Evolutionary conservation across 2,329 filamentous ascomycete genomes (phyloP), one percentile per base, ranked within the genome.

Genomic region (Fusarium guadeloupense): DNA sequence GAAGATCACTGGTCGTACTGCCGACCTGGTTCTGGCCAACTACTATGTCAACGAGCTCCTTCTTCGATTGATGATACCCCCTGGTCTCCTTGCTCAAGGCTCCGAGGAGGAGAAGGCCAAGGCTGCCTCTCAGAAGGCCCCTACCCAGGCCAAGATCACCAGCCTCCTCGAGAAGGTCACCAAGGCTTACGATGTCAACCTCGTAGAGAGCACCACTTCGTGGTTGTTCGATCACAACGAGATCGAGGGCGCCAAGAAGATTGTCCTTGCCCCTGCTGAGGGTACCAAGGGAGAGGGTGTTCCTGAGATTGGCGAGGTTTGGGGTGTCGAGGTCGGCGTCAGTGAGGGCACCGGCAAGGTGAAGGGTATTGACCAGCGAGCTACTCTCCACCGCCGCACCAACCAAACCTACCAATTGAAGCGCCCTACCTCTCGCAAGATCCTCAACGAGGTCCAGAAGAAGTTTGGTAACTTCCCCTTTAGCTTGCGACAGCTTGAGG

Each of bases 401-500:
- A 89, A 87, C 67, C 93, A 92, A 69, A 97, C 92, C 59, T 97
- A 97, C 78, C 89, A 88, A 59, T 85, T 99, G 67, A 99, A 98
- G 88, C 89, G 95, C 68, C 92, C 92, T 59, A 96, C 92, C 67
- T 97, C 94, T 46, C 88, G 94, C 75, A 92, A 96, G 79, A 90
- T 94, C 43, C 84, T 98, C 47, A 96, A 93, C 40, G 95, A 98
- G 81, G 90, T 97, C 59, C 89, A 96, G 77, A 96, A 94, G 88
- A 97, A 94, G 82, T 99, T 98, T 74, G 93, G 94, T 66, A 92
- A 87, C 62, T 99, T 99, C 85, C 95, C 95, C 70, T 99, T 99
- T 87, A 96, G 92, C 80, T 84, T 98, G 82, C 87, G 95, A 74
- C 95, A 99, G 82, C 86, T 99, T 62, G 94, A 97, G 63, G 94